phyloP scores from a whole-genome alignment of 352 stramenopile genomes.

The Phytophthora hibernalis region DNA sequence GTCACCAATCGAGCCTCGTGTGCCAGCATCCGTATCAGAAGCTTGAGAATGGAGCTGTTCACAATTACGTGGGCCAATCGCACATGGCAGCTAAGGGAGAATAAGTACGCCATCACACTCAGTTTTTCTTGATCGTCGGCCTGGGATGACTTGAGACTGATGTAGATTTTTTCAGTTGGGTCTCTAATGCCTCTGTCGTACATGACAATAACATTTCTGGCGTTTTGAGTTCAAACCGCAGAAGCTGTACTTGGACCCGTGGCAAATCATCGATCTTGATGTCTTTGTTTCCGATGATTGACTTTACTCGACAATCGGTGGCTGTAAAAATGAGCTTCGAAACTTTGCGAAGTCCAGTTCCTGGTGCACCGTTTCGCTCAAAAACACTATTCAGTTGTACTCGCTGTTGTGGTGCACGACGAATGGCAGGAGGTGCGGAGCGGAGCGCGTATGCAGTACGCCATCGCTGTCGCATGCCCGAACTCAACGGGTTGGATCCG shows the following conservation, averaged over 20 bases:
- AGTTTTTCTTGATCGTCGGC: conserved; percentile 44
- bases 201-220: conserved; percentile 54
- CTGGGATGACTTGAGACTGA: conserved; percentile 56
- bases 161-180: conserved; percentile 80
- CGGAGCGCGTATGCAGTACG: conserved; percentile 29
- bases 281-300: conserved; percentile 64
- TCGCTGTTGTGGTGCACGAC: neutral
- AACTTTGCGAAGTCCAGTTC: conserved; percentile 48
- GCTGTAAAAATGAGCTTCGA: conserved; percentile 69
- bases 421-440: conserved; percentile 38
- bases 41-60: conserved; percentile 78
- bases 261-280: conserved; percentile 51
- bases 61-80: conserved; percentile 83
- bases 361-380: conserved; percentile 39
- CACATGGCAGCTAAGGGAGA: conserved; percentile 54
- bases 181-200: conserved; percentile 61
- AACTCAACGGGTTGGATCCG: neutral
- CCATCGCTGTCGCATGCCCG: conserved; percentile 18
- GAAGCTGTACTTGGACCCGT: conserved; percentile 27
- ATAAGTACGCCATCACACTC: conserved; percentile 68
- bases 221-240: conserved; percentile 50
- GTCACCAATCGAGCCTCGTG: conserved; percentile 28
- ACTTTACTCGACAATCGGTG: conserved; percentile 63
- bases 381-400: conserved; percentile 40
- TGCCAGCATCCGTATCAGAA: conserved; percentile 64